Percentiles rank a stretch among this genome's conserved stretches.
These are phyloP conservation scores for Fusarium burgessii DNA, from an alignment of 2,329 filamentous ascomycete species.

Conservation along the genomic window DNA sequence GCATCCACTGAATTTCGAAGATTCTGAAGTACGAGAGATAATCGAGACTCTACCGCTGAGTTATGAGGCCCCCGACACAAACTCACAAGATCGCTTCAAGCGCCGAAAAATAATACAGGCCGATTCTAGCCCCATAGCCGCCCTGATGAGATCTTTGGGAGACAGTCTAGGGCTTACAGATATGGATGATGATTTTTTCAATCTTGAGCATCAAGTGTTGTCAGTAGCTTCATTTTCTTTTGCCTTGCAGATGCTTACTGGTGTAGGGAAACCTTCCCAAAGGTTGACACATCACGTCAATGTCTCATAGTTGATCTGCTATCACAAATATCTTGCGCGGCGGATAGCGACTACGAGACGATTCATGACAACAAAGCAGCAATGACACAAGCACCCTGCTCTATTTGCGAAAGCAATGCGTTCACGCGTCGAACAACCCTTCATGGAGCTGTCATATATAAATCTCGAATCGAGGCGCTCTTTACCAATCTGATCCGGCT, in stretches of 20 bases:
- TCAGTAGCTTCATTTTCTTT: slow-evolving; percentile 53
- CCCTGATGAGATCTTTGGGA: slow-evolving; percentile 43
- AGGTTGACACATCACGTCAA: slow-evolving; percentile 61
- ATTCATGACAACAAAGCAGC: neutral
- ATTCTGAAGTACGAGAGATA: slow-evolving; percentile 45
- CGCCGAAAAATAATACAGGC: slow-evolving; percentile 45
- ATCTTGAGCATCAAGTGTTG: slow-evolving; percentile 57
- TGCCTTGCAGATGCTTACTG: slow-evolving; percentile 33
- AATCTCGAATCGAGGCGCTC: slow-evolving; percentile 56
- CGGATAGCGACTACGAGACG: slow-evolving; percentile 15
- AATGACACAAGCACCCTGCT: slow-evolving; percentile 30
- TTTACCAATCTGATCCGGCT: slow-evolving; percentile 62
- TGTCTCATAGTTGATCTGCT: slow-evolving; percentile 66
- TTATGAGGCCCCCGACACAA: slow-evolving; percentile 43
- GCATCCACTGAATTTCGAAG: slow-evolving; percentile 48
- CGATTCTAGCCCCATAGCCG: slow-evolving; percentile 34
- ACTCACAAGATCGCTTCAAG: slow-evolving; percentile 43
- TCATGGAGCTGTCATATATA: slow-evolving; percentile 34
- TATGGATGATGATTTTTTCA: slow-evolving; percentile 41
- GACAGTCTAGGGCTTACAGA: slow-evolving; percentile 47
- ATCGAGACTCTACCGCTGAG: slow-evolving; percentile 48
- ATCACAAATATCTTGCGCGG: slow-evolving; percentile 59
- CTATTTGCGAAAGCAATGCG: slow-evolving; percentile 44
- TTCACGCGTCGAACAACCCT: neutral
- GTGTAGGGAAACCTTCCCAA: slow-evolving; percentile 56